Percentiles rank a stretch among this genome's conserved stretches.
Evolutionary conservation across 495 filamentous ascomycete species (phyloP).

Genomic region (Xylaria telfairii): DNA sequence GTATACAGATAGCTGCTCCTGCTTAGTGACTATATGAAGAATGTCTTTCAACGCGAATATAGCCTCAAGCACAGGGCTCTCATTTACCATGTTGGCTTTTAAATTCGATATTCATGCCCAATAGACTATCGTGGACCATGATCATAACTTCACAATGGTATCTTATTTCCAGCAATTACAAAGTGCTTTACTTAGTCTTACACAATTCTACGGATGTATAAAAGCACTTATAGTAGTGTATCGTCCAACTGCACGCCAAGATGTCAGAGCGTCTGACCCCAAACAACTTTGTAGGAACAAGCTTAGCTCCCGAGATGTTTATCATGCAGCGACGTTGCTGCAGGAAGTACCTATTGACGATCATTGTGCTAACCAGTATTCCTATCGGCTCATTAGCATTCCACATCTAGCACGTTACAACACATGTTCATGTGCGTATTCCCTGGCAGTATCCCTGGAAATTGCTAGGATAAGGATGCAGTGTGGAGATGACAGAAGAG

Average conservation of each 20-base stretch:
- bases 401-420: background rate
- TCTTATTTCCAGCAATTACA: too few species aligned
- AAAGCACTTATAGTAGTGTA: background rate
- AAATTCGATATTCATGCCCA: background rate
- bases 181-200: too few species aligned
- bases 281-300: conserved; percentile 3
- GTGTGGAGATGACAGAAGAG: background rate
- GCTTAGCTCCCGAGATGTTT: background rate
- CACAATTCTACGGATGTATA: background rate
- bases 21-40: too few species aligned
- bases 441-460: background rate
- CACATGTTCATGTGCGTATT: background rate
- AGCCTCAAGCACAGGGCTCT: background rate
- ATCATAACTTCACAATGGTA: background rate
- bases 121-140: background rate
- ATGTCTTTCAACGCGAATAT: too few species aligned
- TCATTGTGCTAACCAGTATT: background rate
- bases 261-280: background rate
- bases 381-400: background rate
- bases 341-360: background rate
- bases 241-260: conserved; percentile 9
- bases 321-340: background rate
- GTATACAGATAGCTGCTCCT: background rate
- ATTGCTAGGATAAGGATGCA: background rate
- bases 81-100: background rate